Evolutionary conservation across 2,329 filamentous ascomycete genomes (phyloP).

Genomic region (Decorospora gaudefroyi): DNA sequence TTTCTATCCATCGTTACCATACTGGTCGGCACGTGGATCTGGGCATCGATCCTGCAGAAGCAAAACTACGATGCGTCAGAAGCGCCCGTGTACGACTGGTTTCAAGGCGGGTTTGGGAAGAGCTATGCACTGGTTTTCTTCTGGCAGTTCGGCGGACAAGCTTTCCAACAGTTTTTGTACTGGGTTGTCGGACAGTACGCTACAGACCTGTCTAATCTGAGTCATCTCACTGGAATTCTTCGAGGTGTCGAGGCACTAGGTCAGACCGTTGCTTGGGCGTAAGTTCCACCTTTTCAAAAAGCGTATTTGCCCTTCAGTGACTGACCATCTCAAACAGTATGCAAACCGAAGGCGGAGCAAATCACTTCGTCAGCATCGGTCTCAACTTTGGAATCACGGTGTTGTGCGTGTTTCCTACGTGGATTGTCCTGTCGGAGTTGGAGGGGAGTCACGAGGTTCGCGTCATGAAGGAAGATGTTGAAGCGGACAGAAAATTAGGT

Average conservation of each 20-base stretch:
- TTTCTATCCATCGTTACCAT: constrained; percentile 39
- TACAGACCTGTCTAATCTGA: constrained; percentile 38
- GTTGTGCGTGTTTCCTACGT: constrained; percentile 40
- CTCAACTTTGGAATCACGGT: constrained; percentile 44
- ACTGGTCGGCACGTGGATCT: constrained; percentile 44
- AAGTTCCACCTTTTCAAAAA: constrained; percentile 12
- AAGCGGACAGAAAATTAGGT: constrained; percentile 16
- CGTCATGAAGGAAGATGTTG: constrained; percentile 24
- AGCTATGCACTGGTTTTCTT: constrained; percentile 44
- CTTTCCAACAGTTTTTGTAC: constrained; percentile 46
- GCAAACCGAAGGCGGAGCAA: constrained; percentile 44
- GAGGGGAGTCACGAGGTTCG: constrained; percentile 39
- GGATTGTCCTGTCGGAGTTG: constrained; percentile 41
- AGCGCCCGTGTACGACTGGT: constrained; percentile 41
- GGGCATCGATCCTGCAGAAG: constrained; percentile 42
- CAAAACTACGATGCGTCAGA: constrained; percentile 37
- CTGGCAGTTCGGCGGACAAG: constrained; percentile 46
- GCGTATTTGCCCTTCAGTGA: neutral
- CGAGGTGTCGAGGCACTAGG: constrained; percentile 43
- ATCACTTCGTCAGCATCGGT: constrained; percentile 46
- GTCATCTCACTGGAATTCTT: constrained; percentile 45
- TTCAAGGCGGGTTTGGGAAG: constrained; percentile 42
- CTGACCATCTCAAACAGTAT: constrained; percentile 30
- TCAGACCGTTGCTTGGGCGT: constrained; percentile 46
- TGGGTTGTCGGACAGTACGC: constrained; percentile 47